Base-by-base conservation (phyloP, 2,329 filamentous ascomycete genomes). In the Biscogniauxia marginata region DNA sequence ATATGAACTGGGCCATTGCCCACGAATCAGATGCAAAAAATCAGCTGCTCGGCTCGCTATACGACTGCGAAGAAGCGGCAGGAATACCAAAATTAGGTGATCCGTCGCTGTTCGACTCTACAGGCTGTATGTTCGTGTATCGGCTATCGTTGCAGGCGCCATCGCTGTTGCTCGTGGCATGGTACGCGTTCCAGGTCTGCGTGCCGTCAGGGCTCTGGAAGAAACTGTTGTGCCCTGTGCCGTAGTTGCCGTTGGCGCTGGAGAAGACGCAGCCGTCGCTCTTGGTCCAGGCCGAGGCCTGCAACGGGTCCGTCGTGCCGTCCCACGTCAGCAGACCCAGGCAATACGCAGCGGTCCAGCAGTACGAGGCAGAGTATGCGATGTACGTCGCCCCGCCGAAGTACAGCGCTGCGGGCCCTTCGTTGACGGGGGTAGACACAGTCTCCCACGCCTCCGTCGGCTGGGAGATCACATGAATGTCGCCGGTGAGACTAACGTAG, bases 141-240 rank as follows among this genome's bases (percentile, higher is more conserved):
- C 83, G 68, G 4, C 74, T 79, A 1, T 78, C 74, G 56, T 83
- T 80, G 54, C 83, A 85, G 1, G 77, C 74, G 0, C 82, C 82
- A 0, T 68, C 70, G 9, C 73, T 70, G 56, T 75, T 79, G 1
- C 73, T 70, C 0, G 81, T 83, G 0, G 82, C 82, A 60, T 85
- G 81, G 66, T 81, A 85, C 0, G 80, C 77, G 51, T 80, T 82
- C 77, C 77, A 85, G 2, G 76, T 79, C 67, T 84, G 75, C 0
- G 70, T 77, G 3, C 75, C 79, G 58, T 84, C 80, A 0, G 82
- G 81, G 59, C 79, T 84, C 23, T 68, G 71, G 70, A 86, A 84
- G 74, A 85, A 85, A 2, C 79, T 80, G 61, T 84, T 84, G 58
- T 84, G 81, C 0, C 80, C 82, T 0, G 81, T 79, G 13, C 82